A percentile compares a stretch with the other conserved stretches of the same genome.
phyloP scores from a whole-genome alignment of 257 asterid genomes.

The Verbascum thapsus region DNA sequence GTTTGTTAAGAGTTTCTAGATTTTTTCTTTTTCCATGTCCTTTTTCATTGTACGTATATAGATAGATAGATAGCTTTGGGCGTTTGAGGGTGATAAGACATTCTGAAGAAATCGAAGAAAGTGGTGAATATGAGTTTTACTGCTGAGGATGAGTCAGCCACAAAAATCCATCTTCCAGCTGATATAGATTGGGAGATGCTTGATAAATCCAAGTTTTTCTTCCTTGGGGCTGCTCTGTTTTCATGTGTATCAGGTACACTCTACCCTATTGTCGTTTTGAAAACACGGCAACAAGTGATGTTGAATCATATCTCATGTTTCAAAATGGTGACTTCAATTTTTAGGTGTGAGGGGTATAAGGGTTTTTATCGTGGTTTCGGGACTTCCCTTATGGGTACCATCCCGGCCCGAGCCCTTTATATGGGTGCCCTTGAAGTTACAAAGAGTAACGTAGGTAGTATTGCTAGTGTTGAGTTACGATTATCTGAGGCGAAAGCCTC shows the following conservation, averaged over 20 bases:
- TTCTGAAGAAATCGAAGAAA: slow-evolving; percentile 31
- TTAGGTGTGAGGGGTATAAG: slow-evolving; percentile 61
- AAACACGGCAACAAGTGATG: slow-evolving; percentile 89
- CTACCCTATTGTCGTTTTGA: slow-evolving; percentile 80
- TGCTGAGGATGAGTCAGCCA: slow-evolving; percentile 79
- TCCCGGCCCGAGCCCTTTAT: slow-evolving; percentile 94
- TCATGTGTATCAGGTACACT: slow-evolving; percentile 83
- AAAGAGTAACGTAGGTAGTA: slow-evolving; percentile 74
- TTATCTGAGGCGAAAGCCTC: slow-evolving; percentile 75
- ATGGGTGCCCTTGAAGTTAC: slow-evolving; percentile 97
- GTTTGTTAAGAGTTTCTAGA: slow-evolving; percentile 1
- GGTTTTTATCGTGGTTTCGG: slow-evolving; percentile 94
- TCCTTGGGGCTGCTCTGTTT: slow-evolving; percentile 90
- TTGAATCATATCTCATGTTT: slow-evolving; percentile 50
- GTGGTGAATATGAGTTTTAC: slow-evolving; percentile 90
- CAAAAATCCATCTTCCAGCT: slow-evolving; percentile 92
- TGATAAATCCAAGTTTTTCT: slow-evolving; percentile 89
- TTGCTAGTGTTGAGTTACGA: slow-evolving; percentile 58
- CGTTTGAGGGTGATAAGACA: too few relatives aligned
- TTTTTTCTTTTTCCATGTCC: slow-evolving; percentile 9
- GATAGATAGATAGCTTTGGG: neutral
- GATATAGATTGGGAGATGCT: slow-evolving; percentile 98
- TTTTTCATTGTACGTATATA: neutral
- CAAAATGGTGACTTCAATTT: slow-evolving; percentile 71
- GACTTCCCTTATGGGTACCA: slow-evolving; percentile 86